phyloP scores from a whole-genome alignment of 345 rosid genomes.

The Kernera saxatilis region DNA sequence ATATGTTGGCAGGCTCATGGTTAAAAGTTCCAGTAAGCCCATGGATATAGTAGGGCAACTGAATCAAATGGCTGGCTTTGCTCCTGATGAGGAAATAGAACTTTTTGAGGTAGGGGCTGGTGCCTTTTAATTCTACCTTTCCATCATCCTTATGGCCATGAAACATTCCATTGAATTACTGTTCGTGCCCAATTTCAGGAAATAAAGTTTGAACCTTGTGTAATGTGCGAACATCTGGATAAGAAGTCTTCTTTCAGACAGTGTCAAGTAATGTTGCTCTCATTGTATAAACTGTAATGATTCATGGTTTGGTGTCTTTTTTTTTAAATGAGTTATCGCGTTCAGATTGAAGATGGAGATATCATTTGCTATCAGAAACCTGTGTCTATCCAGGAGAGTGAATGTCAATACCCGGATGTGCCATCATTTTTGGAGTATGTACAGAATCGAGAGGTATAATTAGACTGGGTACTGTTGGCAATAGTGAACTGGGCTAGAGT shows the following conservation, averaged over 20 bases:
- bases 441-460: slow-evolving; percentile 86
- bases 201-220: slow-evolving; percentile 86
- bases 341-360: slow-evolving; percentile 95
- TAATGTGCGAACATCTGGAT: slow-evolving; percentile 90
- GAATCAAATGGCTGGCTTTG: slow-evolving; percentile 88
- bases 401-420: slow-evolving; percentile 61
- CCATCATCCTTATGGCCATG: not conserved
- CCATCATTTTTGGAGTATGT: slow-evolving; percentile 89
- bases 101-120: slow-evolving; percentile 68
- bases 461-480: not conserved
- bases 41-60: slow-evolving; percentile 63
- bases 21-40: slow-evolving; percentile 76
- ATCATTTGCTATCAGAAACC: slow-evolving; percentile 91
- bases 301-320: not conserved
- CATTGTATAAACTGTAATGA: not conserved
- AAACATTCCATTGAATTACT: slow-evolving; percentile 8
- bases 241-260: slow-evolving; percentile 58
- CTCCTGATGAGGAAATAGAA: slow-evolving; percentile 80
- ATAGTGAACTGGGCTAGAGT: slow-evolving; percentile 4
- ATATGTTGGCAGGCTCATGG: slow-evolving; percentile 78
- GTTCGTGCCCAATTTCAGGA: slow-evolving; percentile 47
- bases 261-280: slow-evolving; percentile 57
- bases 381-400: slow-evolving; percentile 48
- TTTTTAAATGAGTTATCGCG: not conserved
- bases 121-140: not conserved